Conservation (phyloP, 129 eudicot genomes). For the Lactuca sativa region DNA sequence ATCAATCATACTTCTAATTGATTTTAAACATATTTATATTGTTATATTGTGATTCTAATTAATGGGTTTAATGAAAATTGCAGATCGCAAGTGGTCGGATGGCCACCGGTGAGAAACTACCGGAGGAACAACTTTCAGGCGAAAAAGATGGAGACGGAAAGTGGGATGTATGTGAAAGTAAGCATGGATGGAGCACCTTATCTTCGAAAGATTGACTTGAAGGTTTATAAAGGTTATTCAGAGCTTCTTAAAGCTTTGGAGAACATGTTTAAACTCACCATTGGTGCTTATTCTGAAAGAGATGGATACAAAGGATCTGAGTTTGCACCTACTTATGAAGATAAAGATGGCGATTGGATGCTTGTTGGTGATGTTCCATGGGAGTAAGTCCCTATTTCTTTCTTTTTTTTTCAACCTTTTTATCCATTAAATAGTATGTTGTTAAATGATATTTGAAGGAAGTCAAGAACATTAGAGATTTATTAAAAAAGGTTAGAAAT, state of each 20-base stretch:
- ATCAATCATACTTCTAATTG: background rate
- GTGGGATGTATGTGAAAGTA: conserved; percentile 75
- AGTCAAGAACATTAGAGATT: no score
- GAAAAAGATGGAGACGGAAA: conserved; percentile 45
- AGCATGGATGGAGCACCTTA: conserved; percentile 96
- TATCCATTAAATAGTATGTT: background rate
- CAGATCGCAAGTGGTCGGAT: conserved; percentile 88
- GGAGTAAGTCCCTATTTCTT: conserved; percentile 49
- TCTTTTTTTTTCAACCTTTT: background rate
- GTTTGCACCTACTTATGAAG: conserved; percentile 85
- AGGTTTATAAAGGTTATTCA: conserved; percentile 57
- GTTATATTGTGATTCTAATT: background rate
- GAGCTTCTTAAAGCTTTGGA: conserved; percentile 67
- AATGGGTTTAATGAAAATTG: background rate
- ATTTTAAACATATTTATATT: background rate
- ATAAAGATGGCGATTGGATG: conserved; percentile 97
- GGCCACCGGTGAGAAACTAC: conserved; percentile 86
- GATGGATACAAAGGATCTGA: conserved; percentile 88
- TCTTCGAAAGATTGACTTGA: conserved; percentile 82
- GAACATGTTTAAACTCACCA: conserved; percentile 67
- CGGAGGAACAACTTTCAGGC: conserved; percentile 49
- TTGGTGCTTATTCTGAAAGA: conserved; percentile 75
- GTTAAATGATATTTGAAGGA: no score
- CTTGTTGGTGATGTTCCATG: conserved; percentile 96
- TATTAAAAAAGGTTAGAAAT: no score